phyloP scores from a whole-genome alignment of 2,329 filamentous ascomycete species.

The Cladosporium sp. region DNA sequence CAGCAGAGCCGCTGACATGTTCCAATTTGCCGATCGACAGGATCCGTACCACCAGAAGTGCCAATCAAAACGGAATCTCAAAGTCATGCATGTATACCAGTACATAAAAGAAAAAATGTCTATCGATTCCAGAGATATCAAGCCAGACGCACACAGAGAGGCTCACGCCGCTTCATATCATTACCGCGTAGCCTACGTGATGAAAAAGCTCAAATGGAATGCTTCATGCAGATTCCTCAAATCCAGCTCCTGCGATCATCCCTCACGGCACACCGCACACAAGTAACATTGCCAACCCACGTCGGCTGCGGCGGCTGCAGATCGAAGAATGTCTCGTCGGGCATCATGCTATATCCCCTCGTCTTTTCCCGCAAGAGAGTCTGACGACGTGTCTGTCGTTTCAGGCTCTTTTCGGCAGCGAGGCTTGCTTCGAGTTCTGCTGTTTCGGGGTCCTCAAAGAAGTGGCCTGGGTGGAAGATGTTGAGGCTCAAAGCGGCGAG shows the following conservation, averaged over 20 bases:
- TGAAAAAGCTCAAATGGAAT: background rate
- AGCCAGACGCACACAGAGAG: background rate
- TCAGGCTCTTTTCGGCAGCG: background rate
- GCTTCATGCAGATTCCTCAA: background rate
- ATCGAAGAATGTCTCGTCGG: background rate
- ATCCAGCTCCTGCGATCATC: background rate
- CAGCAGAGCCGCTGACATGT: too few species aligned
- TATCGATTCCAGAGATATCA: too few species aligned
- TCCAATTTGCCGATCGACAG: too few species aligned
- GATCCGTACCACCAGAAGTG: too few species aligned
- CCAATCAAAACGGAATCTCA: too few species aligned
- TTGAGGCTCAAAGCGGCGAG: background rate
- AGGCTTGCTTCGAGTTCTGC: background rate
- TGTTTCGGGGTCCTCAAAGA: background rate
- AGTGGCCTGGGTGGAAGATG: slow-evolving; percentile 7
- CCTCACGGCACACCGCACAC: background rate
- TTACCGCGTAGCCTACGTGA: background rate
- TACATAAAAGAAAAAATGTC: too few species aligned
- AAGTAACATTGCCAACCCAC: background rate
- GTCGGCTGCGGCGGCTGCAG: background rate
- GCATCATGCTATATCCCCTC: background rate
- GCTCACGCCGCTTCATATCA: too few species aligned
- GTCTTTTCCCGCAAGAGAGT: background rate
- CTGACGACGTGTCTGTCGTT: background rate
- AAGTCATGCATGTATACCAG: too few species aligned